Percentiles rank a stretch among this genome's conserved stretches.
Conservation (phyloP, 2,329 filamentous ascomycete genomes). For the Taxawa tesnikishii region DNA sequence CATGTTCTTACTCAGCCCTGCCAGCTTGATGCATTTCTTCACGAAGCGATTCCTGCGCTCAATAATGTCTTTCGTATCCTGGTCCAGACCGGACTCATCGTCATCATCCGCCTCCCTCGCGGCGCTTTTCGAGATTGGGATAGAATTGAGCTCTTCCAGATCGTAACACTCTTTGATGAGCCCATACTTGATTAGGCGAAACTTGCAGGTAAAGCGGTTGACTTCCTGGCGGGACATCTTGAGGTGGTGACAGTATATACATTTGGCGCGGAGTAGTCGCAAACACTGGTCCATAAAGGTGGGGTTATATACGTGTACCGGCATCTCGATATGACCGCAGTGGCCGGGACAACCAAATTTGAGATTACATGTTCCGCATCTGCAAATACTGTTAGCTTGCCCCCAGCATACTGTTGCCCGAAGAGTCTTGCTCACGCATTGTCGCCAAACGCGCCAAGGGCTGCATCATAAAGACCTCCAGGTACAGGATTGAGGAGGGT, state of each 20-base stretch:
- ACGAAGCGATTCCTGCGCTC: constrained; percentile 56
- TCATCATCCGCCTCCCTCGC: constrained; percentile 37
- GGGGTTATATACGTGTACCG: constrained; percentile 89
- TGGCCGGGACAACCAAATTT: constrained; percentile 82
- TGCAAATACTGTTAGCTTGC: constrained; percentile 23
- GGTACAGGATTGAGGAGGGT: constrained; percentile 78
- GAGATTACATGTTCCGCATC: constrained; percentile 86
- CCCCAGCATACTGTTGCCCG: constrained; percentile 5
- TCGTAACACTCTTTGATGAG: constrained; percentile 55
- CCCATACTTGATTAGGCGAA: constrained; percentile 76
- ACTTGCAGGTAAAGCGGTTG: constrained; percentile 70
- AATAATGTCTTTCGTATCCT: constrained; percentile 43
- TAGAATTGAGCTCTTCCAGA: constrained; percentile 33
- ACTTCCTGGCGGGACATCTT: constrained; percentile 66
- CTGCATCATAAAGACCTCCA: constrained; percentile 84
- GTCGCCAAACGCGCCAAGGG: constrained; percentile 81
- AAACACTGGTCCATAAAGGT: constrained; percentile 89
- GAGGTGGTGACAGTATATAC: constrained; percentile 80
- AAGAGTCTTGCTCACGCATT: constrained; percentile 48
- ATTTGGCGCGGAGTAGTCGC: constrained; percentile 73
- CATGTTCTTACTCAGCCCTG: constrained; percentile 32
- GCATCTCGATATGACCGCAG: constrained; percentile 87
- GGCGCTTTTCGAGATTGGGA: constrained; percentile 12
- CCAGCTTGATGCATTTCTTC: constrained; percentile 53
- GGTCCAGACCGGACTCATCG: constrained; percentile 49